Evolutionary conservation across 1,284 basidiomycete species (phyloP), one percentile per base, ranked within the genome.

Genomic region (Ceratobasidium papillatum): DNA sequence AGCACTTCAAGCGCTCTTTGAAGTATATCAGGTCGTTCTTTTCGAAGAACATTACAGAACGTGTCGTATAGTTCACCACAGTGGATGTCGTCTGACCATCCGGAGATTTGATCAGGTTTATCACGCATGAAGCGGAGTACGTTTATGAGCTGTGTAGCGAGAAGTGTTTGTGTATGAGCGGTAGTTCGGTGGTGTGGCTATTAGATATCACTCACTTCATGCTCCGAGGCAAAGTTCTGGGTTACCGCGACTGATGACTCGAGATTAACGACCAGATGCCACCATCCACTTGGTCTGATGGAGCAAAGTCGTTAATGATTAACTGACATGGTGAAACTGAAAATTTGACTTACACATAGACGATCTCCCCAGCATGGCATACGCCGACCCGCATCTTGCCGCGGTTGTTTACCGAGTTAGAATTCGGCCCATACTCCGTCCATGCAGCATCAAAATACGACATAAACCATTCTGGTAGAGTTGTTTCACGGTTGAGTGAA

Each of bases 181-280:
- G 25, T 51, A 25, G 38, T 49, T 51, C 17, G 8, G 47, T 11
- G 8, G 27, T 17, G 19, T n/a, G 45, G 19, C 45, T 2, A 52
- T 7, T 22, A 49, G 41, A n/a, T 43, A 36, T 59, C 22, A 66
- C 69, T 59, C n/a, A 75, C 77, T 61, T 84, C 83, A n/a, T 78
- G 75, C 5, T 78, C 78, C 2, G 83, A 83, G 32, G 84, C 82
- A 78, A 83, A 84, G 78, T 85, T 85, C 76, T 85, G 84, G 7
- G 84, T 85, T 45, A 85, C 78, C 1, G 84, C 84, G 8, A 84
- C 81, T 3, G 80, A 79, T 14, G 79, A 76, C 36, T 80, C 78
- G 36, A 82, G 76, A 66, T 81, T 81, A 56, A 82, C 76, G 34
- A 81, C 81, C 61, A 81, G 76, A 69, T 81, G 80, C 80, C 80